These are phyloP conservation scores for Beauveria sp. DNA, from an alignment of 2,329 filamentous ascomycete species.

Conservation along the genomic window DNA sequence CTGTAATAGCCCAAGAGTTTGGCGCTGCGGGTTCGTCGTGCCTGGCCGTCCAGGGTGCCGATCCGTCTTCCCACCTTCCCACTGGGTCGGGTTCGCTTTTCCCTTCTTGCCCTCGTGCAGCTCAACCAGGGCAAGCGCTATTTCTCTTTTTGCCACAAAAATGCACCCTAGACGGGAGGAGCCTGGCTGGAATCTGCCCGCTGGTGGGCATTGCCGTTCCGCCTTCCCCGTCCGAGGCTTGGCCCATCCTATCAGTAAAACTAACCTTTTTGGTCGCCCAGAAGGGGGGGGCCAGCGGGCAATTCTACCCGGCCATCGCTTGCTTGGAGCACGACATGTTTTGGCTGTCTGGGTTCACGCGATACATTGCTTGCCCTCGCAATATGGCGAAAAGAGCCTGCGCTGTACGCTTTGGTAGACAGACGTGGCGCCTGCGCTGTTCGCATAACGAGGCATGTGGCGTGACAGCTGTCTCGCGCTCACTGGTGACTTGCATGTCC, in stretches of 20 bases:
- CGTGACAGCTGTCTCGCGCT: neutral
- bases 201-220: constrained; percentile 2
- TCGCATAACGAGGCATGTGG: neutral
- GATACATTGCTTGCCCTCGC: neutral
- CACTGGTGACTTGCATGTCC: neutral
- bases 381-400: neutral
- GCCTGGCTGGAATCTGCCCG: neutral
- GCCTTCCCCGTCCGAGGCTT: constrained; percentile 5
- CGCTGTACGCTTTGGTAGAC: too few relatives aligned
- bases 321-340: neutral
- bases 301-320: neutral
- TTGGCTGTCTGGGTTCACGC: neutral
- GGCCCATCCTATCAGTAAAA: neutral
- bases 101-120: neutral
- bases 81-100: constrained; percentile 5
- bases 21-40: constrained; percentile 6
- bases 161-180: neutral
- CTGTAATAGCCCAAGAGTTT: neutral
- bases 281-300: neutral
- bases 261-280: neutral
- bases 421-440: neutral
- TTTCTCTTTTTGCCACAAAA: too few relatives aligned
- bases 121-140: too few relatives aligned
- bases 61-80: constrained; percentile 6
- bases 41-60: neutral